Conservation (phyloP, 371 early-diverging fungal genomes). For the Rhizomucor miehei region DNA sequence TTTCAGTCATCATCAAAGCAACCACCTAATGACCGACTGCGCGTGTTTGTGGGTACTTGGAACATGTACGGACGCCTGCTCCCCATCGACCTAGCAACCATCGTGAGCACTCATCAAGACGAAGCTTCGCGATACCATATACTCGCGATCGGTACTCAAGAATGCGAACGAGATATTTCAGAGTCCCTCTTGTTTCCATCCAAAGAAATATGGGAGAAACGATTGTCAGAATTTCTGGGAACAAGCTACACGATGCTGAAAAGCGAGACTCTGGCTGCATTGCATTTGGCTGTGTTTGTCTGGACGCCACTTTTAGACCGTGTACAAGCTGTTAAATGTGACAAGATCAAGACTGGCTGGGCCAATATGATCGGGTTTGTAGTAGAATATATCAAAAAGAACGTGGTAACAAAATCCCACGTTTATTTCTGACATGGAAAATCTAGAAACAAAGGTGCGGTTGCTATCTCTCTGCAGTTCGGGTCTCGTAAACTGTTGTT, state of each 20-base stretch:
- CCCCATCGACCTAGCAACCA: slow-evolving; percentile 30
- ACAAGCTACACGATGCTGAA: slow-evolving; percentile 51
- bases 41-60: slow-evolving; percentile 73
- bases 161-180: slow-evolving; percentile 66
- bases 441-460: slow-evolving; percentile 79
- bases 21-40: slow-evolving; percentile 29
- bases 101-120: slow-evolving; percentile 17
- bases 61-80: slow-evolving; percentile 71
- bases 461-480: slow-evolving; percentile 64
- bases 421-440: background rate
- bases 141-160: slow-evolving; percentile 72
- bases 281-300: slow-evolving; percentile 72
- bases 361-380: slow-evolving; percentile 37
- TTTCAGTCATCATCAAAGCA: no score
- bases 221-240: slow-evolving; percentile 44
- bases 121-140: slow-evolving; percentile 57
- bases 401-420: background rate
- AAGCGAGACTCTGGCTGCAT: slow-evolving; percentile 63
- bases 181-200: slow-evolving; percentile 61
- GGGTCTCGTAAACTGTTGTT: slow-evolving; percentile 60
- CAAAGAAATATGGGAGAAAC: slow-evolving; percentile 61
- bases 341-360: slow-evolving; percentile 36
- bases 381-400: background rate
- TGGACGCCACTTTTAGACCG: slow-evolving; percentile 50
- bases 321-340: slow-evolving; percentile 42